phyloP scores from a whole-genome alignment of 768 basidiomycete genomes.

The Erythrobasidium yunnanense region DNA sequence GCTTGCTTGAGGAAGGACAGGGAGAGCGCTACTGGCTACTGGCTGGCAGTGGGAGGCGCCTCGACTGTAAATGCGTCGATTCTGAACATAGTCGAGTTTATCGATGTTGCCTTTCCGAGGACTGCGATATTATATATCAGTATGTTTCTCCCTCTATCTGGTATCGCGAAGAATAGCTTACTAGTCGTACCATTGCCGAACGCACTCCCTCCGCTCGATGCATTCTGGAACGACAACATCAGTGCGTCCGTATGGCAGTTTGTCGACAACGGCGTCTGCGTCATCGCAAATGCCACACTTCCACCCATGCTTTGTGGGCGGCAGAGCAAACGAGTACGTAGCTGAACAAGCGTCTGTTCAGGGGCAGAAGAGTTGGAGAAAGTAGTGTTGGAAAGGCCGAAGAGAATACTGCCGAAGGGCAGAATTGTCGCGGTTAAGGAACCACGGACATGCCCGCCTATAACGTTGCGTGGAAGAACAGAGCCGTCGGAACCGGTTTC shows the following conservation, averaged over 20 bases:
- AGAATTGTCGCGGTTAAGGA: slow-evolving; percentile 11
- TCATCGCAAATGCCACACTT: slow-evolving; percentile 7
- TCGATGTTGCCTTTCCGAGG: slow-evolving; percentile 21
- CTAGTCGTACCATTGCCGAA: slow-evolving; percentile 14
- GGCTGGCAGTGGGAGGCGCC: too few relatives aligned
- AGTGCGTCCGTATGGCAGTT: neutral
- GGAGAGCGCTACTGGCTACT: neutral
- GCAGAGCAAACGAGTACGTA: slow-evolving; percentile 10
- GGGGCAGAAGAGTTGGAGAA: neutral
- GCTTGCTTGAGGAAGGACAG: too few relatives aligned
- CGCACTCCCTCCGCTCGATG: neutral
- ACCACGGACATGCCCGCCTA: slow-evolving; percentile 15
- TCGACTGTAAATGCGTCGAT: slow-evolving; percentile 14
- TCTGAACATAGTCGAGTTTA: slow-evolving; percentile 27
- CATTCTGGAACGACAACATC: slow-evolving; percentile 13
- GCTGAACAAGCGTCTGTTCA: slow-evolving; percentile 12
- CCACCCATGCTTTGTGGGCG: neutral
- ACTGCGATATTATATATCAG: neutral
- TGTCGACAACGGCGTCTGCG: neutral
- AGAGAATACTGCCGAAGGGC: slow-evolving; percentile 17
- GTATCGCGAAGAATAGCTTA: neutral
- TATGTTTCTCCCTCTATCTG: neutral
- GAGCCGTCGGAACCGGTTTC: slow-evolving; percentile 10
- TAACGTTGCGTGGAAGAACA: neutral
- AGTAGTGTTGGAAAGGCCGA: neutral